Conservation (phyloP, 176 grass and related monocot species). For the Phoenix dactylifera region DNA sequence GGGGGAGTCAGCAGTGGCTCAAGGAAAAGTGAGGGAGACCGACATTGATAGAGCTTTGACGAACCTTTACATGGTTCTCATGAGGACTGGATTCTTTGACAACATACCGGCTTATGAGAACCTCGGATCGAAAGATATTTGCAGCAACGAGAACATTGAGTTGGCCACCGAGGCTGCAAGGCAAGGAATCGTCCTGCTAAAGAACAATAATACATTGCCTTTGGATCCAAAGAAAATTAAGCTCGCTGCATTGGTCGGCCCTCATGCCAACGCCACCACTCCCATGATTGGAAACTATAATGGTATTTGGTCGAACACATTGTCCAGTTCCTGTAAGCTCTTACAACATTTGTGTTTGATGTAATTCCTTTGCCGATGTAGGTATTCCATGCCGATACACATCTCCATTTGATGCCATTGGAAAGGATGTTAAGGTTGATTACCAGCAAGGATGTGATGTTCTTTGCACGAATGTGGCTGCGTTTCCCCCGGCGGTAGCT, state of each 20-base stretch:
- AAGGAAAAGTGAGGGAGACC: neutral
- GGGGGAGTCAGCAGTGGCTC: neutral
- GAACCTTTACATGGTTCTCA: neutral
- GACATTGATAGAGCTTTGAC: conserved; percentile 1
- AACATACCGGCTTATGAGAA: neutral
- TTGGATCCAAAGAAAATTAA: neutral
- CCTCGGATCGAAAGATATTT: neutral
- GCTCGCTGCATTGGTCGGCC: neutral
- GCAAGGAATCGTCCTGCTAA: conserved; percentile 3
- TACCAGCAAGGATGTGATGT: neutral
- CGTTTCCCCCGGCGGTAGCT: neutral
- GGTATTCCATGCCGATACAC: neutral
- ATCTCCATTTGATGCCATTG: neutral
- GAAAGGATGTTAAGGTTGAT: neutral
- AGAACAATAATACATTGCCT: neutral
- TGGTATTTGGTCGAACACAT: neutral
- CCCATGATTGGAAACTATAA: neutral
- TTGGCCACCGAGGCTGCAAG: neutral
- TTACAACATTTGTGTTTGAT: neutral
- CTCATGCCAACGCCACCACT: neutral
- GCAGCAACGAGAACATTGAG: neutral
- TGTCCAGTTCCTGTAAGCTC: neutral
- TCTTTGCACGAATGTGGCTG: neutral
- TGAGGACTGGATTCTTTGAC: conserved; percentile 3
- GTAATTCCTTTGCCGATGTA: neutral